These are phyloP conservation scores for Scedosporium boydii DNA, from an alignment of 2,329 filamentous ascomycete species.

Conservation along the genomic window DNA sequence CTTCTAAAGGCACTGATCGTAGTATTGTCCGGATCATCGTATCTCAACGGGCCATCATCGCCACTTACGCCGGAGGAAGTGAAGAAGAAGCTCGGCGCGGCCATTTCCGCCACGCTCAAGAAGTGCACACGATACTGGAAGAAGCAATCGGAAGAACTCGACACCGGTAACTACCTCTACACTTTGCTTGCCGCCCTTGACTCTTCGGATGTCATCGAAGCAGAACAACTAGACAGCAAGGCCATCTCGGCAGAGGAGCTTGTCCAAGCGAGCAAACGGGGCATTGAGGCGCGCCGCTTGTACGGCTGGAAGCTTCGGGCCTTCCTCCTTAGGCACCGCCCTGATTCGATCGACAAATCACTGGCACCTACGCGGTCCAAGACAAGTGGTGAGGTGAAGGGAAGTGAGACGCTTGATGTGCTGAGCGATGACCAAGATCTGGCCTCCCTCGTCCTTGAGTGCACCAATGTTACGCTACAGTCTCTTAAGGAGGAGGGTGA, in stretches of 20 bases:
- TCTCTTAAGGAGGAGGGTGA: slow-evolving; percentile 7
- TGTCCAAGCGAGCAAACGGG: slow-evolving; percentile 22
- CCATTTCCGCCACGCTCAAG: slow-evolving; percentile 7
- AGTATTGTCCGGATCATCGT: slow-evolving; percentile 19
- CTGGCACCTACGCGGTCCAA: not conserved
- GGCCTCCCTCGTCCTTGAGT: slow-evolving; percentile 3
- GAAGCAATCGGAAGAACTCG: slow-evolving; percentile 2
- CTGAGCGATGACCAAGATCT: not conserved
- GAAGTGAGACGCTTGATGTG: not conserved
- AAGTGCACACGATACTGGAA: slow-evolving; percentile 7
- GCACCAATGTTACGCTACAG: slow-evolving; percentile 1
- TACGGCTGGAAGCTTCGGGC: slow-evolving; percentile 36
- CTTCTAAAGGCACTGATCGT: slow-evolving; percentile 24
- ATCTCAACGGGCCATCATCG: slow-evolving; percentile 10
- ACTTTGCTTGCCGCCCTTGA: slow-evolving; percentile 10
- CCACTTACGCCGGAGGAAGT: slow-evolving; percentile 14
- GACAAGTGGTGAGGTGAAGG: not conserved
- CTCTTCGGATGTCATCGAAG: slow-evolving; percentile 5
- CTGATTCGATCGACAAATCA: slow-evolving; percentile 4
- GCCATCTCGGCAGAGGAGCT: slow-evolving; percentile 20
- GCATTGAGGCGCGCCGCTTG: slow-evolving; percentile 24
- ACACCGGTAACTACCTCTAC: slow-evolving; percentile 6
- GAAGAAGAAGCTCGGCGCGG: slow-evolving; percentile 8
- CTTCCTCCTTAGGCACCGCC: slow-evolving; percentile 24
- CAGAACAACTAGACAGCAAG: slow-evolving; percentile 6